Conservation (phyloP, 1,139 yeast genomes). For the Martiniozyma asiatica region DNA sequence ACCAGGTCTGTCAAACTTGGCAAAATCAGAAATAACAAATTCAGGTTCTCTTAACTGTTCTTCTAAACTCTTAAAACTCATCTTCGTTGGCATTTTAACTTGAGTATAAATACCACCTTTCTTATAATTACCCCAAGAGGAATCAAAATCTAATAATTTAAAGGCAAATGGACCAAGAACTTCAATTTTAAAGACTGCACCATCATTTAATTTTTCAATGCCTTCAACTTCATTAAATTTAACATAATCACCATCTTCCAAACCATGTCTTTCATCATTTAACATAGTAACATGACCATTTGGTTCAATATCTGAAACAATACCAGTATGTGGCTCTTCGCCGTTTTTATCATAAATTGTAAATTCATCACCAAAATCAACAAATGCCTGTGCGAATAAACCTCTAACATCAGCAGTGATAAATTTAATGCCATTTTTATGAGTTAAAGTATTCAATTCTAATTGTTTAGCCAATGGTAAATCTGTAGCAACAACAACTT, state of each 20-base stretch:
- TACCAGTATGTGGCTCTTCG: constrained; percentile 82
- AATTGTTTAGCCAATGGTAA: constrained; percentile 65
- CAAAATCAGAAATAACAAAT: constrained; percentile 71
- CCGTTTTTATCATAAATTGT: constrained; percentile 79
- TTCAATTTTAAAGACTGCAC: constrained; percentile 59
- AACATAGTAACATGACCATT: constrained; percentile 87
- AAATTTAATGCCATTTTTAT: constrained; percentile 60
- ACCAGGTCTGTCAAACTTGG: constrained; percentile 84
- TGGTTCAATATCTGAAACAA: constrained; percentile 77
- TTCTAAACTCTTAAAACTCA: constrained; percentile 51
- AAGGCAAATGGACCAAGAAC: constrained; percentile 93
- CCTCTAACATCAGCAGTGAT: constrained; percentile 80
- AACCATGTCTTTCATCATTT: constrained; percentile 86
- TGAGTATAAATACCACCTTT: constrained; percentile 89
- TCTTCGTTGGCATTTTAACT: constrained; percentile 67
- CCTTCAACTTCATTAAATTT: constrained; percentile 85
- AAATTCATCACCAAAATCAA: constrained; percentile 78
- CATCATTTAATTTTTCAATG: constrained; percentile 53
- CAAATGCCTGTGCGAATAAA: constrained; percentile 77
- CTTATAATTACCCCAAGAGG: constrained; percentile 47
- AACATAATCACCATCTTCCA: constrained; percentile 85
- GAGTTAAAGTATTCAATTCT: constrained; percentile 65
- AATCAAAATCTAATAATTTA: constrained; percentile 44
- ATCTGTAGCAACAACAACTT: constrained; percentile 77
- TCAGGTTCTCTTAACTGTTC: constrained; percentile 71